Conservation (phyloP, 345 rosid genomes). For the Linum lewisii region DNA sequence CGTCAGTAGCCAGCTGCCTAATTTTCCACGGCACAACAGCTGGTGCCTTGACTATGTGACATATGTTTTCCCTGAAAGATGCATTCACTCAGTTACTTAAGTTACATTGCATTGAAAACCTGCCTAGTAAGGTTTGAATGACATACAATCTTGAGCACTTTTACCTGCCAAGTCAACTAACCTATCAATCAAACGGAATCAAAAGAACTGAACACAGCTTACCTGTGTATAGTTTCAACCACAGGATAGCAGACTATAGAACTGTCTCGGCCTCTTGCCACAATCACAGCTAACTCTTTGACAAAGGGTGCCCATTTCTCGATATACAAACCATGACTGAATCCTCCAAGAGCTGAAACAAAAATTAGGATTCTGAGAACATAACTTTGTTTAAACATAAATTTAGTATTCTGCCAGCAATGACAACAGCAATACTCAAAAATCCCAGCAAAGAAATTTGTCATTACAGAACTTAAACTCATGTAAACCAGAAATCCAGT, state of each 20-base stretch:
- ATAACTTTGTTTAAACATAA: background rate
- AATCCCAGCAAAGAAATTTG: no score
- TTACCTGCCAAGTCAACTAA: background rate
- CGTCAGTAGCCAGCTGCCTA: conserved; percentile 67
- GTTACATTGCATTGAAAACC: conserved; percentile 1
- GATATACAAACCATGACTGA: conserved; percentile 57
- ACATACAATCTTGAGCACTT: background rate
- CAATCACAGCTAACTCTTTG: conserved; percentile 93
- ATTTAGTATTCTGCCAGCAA: no score
- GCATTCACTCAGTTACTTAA: background rate
- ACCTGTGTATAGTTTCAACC: conserved; percentile 95
- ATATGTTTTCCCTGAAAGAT: conserved; percentile 67
- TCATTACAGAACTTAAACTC: no score
- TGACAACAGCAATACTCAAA: no score
- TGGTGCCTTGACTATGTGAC: conserved; percentile 92
- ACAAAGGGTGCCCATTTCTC: conserved; percentile 94
- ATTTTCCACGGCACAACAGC: conserved; percentile 79
- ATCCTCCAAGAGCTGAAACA: conserved; percentile 81
- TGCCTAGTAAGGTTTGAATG: conserved; percentile 7
- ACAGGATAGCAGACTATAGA: conserved; percentile 80
- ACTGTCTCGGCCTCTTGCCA: conserved; percentile 81
- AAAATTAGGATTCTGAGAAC: conserved; percentile 2
- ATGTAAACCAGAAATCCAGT: no score
- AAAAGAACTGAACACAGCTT: conserved; percentile 9
- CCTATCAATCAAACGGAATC: background rate